Percentiles rank a stretch among this genome's conserved stretches.
These are phyloP conservation scores for Lathyrus aphaca DNA, from an alignment of 306 rosid genomes.

Conservation along the genomic window DNA sequence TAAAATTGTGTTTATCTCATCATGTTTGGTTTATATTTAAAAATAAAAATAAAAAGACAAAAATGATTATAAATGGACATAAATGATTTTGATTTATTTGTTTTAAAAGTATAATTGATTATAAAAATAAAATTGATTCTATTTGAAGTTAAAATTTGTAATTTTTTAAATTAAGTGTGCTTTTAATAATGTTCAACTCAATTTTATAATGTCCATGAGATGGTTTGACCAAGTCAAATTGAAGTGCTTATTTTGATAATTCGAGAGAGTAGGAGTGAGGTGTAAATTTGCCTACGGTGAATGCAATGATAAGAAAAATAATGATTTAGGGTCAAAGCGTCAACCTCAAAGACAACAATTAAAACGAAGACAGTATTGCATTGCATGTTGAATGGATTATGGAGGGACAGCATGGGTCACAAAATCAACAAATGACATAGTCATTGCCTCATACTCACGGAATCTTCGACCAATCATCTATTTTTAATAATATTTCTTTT, in stretches of 20 bases:
- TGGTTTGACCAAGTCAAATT: slow-evolving; percentile 31
- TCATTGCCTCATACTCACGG: slow-evolving; percentile 48
- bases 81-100: no score
- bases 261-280: not conserved
- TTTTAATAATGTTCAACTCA: no score
- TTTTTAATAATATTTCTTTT: not conserved
- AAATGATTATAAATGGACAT: no score
- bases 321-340: slow-evolving; percentile 6
- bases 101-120: no score
- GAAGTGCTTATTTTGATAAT: slow-evolving; percentile 1
- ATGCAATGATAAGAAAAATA: slow-evolving; percentile 34
- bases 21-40: no score
- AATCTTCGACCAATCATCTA: slow-evolving; percentile 14
- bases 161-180: no score
- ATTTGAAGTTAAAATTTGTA: no score
- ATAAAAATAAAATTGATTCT: no score
- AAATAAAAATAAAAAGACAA: no score
- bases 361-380: slow-evolving; percentile 6
- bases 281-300: slow-evolving; percentile 24
- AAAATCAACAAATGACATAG: slow-evolving; percentile 38
- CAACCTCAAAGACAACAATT: slow-evolving; percentile 21
- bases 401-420: slow-evolving; percentile 24
- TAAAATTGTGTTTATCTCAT: no score
- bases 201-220: not conserved
- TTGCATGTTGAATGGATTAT: slow-evolving; percentile 35